Evolutionary conservation across 257 asterid genomes (phyloP).

Genomic region (Cynanchum wilfordii): DNA sequence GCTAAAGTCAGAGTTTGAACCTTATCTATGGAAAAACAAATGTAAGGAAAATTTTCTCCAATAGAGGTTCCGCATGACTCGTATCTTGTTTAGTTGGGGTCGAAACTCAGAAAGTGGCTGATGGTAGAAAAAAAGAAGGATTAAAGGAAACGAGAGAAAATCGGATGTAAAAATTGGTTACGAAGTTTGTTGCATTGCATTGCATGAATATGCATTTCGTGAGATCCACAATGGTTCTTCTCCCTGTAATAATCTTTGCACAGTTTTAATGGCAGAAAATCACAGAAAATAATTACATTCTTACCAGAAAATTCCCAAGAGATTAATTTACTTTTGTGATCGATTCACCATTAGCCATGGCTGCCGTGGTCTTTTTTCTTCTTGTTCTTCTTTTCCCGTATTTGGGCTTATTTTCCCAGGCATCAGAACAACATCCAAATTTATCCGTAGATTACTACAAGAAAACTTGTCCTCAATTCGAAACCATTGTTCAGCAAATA

Average conservation of each 20-base stretch:
- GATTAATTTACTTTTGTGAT: background rate
- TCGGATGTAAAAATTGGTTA: constrained; percentile 6
- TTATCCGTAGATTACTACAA: constrained; percentile 54
- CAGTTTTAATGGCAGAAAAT: background rate
- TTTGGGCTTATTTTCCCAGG: constrained; percentile 16
- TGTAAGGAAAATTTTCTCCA: too few relatives aligned
- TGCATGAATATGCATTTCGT: background rate
- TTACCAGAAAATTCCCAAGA: background rate
- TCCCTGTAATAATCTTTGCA: constrained; percentile 2
- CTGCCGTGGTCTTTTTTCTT: constrained; percentile 17
- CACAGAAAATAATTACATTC: too few relatives aligned
- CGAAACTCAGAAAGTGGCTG: too few relatives aligned
- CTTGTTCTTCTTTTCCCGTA: constrained; percentile 28
- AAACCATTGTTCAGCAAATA: constrained; percentile 40
- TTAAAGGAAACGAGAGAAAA: constrained; percentile 16
- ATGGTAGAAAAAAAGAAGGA: too few relatives aligned
- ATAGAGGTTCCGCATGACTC: too few relatives aligned
- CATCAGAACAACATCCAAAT: constrained; percentile 19
- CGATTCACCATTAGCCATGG: constrained; percentile 26
- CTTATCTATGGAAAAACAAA: too few relatives aligned
- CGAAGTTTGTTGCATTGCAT: constrained; percentile 10
- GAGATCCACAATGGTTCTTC: background rate
- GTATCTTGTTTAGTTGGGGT: too few relatives aligned
- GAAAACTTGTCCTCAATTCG: constrained; percentile 60
- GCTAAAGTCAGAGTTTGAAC: too few relatives aligned